phyloP scores from a whole-genome alignment of 495 filamentous ascomycete genomes.

The Cladorrhinum samala region DNA sequence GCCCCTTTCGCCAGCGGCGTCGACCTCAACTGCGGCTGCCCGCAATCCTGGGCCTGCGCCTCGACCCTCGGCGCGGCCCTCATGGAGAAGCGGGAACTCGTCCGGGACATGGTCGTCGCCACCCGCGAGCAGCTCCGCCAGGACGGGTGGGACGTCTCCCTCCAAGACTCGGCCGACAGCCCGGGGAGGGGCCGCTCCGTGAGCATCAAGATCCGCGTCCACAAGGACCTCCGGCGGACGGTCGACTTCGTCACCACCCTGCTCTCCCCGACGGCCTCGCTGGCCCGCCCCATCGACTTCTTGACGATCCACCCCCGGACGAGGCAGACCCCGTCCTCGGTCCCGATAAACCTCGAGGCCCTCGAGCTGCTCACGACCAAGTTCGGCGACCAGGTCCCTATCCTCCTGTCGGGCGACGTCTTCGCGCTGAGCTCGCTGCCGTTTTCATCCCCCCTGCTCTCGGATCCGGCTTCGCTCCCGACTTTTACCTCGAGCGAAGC shows the following conservation, averaged over 20 bases:
- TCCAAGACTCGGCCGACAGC: conserved; percentile 28
- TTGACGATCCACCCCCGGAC: conserved; percentile 60
- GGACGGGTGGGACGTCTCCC: conserved; percentile 40
- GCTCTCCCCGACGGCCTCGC: conserved; percentile 38
- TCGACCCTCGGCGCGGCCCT: conserved; percentile 56
- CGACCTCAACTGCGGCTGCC: conserved; percentile 65
- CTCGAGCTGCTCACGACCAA: conserved; percentile 47
- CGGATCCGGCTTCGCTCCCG: conserved; percentile 22
- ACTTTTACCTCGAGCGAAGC: conserved; percentile 19
- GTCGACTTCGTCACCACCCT: conserved; percentile 47
- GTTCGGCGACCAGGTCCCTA: conserved; percentile 43
- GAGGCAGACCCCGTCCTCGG: conserved; percentile 47
- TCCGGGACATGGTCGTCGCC: conserved; percentile 52
- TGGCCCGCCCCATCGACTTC: conserved; percentile 46
- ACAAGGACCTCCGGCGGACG: conserved; percentile 51
- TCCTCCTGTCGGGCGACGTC: conserved; percentile 58
- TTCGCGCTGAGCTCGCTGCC: conserved; percentile 44
- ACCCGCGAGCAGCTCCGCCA: conserved; percentile 37
- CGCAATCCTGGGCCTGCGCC: conserved; percentile 62
- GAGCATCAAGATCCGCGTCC: conserved; percentile 62
- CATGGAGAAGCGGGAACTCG: conserved; percentile 54
- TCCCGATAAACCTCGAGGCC: conserved; percentile 53
- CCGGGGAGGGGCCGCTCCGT: conserved; percentile 38
- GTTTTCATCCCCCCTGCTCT: conserved; percentile 33
- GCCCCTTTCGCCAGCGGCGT: conserved; percentile 55